These are phyloP conservation scores for Daedalea quercina DNA, from an alignment of 768 basidiomycete genomes.

Conservation along the genomic window DNA sequence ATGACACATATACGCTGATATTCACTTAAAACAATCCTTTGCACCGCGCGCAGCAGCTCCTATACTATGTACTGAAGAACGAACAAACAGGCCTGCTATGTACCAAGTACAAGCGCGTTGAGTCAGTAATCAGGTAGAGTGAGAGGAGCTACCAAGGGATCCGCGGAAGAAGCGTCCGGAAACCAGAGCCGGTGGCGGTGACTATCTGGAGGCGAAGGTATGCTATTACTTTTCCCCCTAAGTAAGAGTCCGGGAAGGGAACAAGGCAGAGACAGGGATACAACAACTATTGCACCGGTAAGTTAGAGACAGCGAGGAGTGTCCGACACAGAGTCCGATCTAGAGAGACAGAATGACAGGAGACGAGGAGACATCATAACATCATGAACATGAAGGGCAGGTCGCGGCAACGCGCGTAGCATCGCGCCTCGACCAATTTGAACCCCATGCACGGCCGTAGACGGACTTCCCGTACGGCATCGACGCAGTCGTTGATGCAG, in stretches of 20 bases:
- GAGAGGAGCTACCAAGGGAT: not conserved
- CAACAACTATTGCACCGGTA: not conserved
- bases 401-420: not conserved
- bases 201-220: not conserved
- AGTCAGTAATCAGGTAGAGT: not conserved
- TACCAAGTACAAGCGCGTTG: not conserved
- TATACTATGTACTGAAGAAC: not conserved
- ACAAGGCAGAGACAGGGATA: not conserved
- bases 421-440: not conserved
- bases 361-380: not conserved
- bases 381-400: not conserved
- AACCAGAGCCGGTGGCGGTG: not conserved
- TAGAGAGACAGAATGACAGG: not conserved
- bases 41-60: not conserved
- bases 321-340: not conserved
- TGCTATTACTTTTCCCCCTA: not conserved
- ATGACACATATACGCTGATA: too few species aligned
- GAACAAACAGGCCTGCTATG: not conserved
- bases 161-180: not conserved
- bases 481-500: not conserved
- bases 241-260: not conserved
- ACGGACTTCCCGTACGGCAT: not conserved
- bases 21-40: too few species aligned
- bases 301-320: not conserved
- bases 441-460: conserved; percentile 1